Evolutionary conservation across 768 basidiomycete genomes (phyloP).

Genomic region (Tulasnella sp.): DNA sequence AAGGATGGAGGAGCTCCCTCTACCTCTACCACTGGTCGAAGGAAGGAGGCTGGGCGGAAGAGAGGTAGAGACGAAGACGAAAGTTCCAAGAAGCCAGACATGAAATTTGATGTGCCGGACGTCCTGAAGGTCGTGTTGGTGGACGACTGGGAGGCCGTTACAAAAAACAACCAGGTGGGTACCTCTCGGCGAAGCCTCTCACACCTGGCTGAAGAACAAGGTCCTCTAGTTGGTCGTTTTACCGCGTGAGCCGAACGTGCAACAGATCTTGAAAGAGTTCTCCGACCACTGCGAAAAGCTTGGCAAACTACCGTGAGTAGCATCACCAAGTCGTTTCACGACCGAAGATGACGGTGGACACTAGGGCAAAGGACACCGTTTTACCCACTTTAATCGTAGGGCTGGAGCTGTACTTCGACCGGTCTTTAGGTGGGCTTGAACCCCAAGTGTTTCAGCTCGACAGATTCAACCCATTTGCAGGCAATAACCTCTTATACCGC

Average conservation of each 20-base stretch:
- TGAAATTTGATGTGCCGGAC: conserved; percentile 85
- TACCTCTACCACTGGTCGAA: conserved; percentile 25
- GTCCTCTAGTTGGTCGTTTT: conserved; percentile 62
- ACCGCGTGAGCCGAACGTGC: conserved; percentile 67
- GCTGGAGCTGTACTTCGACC: conserved; percentile 84
- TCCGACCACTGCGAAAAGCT: conserved; percentile 34
- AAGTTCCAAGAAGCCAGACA: conserved; percentile 58
- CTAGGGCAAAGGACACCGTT: conserved; percentile 40
- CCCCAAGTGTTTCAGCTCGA: not conserved
- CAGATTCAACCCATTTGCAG: conserved; percentile 16
- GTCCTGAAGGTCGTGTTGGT: conserved; percentile 78
- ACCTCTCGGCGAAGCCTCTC: not conserved
- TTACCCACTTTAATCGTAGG: conserved; percentile 76
- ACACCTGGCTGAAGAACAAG: not conserved
- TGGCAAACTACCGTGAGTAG: conserved; percentile 4
- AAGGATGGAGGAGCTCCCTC: conserved; percentile 24
- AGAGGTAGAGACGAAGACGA: conserved; percentile 61
- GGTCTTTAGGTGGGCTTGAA: conserved; percentile 41
- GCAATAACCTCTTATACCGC: conserved; percentile 82
- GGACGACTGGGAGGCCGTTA: conserved; percentile 96
- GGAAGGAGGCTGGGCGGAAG: conserved; percentile 62
- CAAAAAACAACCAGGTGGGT: conserved; percentile 79
- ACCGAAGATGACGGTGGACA: not conserved
- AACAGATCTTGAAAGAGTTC: conserved; percentile 66
- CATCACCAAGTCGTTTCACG: not conserved